These are phyloP conservation scores for Boletus subparvulus DNA, from an alignment of 768 basidiomycete genomes.

Conservation along the genomic window DNA sequence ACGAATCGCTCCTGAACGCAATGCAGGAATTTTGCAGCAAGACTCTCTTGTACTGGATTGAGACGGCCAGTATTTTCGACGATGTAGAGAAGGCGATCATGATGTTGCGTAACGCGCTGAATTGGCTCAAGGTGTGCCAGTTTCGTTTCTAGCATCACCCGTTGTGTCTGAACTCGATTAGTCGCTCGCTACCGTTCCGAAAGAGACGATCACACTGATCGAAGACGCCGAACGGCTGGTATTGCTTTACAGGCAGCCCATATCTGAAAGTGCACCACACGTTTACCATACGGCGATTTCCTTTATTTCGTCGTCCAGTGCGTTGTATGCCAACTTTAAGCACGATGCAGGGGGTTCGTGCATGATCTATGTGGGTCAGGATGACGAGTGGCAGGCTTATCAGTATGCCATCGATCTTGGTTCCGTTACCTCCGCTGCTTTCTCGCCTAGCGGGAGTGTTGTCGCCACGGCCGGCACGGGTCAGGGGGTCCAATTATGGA, in stretches of 20 bases:
- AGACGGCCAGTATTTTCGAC: constrained; percentile 9
- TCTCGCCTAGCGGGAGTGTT: constrained; percentile 11
- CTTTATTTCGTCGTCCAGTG: constrained; percentile 6
- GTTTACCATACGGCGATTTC: constrained; percentile 13
- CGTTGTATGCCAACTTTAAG: constrained; percentile 11
- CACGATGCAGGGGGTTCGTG: constrained; percentile 7
- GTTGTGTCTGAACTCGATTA: background rate
- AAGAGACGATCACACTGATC: constrained; percentile 1
- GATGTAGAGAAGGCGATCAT: constrained; percentile 12
- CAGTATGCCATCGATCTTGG: constrained; percentile 5
- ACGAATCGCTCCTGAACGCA: constrained; percentile 2
- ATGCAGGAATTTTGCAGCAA: constrained; percentile 9
- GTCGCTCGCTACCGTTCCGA: background rate
- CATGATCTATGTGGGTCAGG: background rate
- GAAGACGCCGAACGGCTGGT: constrained; percentile 15
- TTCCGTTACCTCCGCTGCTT: constrained; percentile 8
- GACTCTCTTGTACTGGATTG: constrained; percentile 15
- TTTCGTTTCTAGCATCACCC: background rate
- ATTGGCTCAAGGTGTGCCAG: constrained; percentile 13
- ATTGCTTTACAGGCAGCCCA: constrained; percentile 10
- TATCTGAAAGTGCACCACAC: constrained; percentile 14
- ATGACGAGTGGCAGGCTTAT: constrained; percentile 4
- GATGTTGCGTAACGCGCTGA: constrained; percentile 4
- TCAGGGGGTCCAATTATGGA: constrained; percentile 19
- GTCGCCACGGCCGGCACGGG: constrained; percentile 10